Percentiles rank a stretch among this genome's conserved stretches.
These are phyloP conservation scores for Alternaria atra DNA, from an alignment of 2,329 filamentous ascomycete genomes.

Conservation along the genomic window DNA sequence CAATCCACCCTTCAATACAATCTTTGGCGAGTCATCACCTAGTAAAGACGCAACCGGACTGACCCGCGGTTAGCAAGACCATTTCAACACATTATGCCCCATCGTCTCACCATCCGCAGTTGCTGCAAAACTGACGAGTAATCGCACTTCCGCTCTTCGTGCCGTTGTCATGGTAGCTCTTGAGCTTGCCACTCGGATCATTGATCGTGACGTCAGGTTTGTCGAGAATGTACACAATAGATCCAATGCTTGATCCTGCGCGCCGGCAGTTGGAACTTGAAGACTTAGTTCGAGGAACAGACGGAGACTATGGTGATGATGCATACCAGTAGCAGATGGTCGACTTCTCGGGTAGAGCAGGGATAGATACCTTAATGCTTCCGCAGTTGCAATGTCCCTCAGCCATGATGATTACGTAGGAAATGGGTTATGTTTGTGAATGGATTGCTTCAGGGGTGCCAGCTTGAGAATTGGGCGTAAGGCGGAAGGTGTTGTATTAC, in stretches of 20 bases:
- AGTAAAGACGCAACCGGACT: slow-evolving; percentile 36
- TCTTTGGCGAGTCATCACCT: slow-evolving; percentile 21
- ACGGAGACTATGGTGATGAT: too few species aligned
- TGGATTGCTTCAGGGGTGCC: background rate
- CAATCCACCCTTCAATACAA: slow-evolving; percentile 38
- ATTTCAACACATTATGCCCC: background rate
- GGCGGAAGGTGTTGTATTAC: background rate
- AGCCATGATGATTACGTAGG: slow-evolving; percentile 20
- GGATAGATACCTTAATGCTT: slow-evolving; percentile 37
- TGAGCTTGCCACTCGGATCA: slow-evolving; percentile 31
- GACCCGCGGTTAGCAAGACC: slow-evolving; percentile 3
- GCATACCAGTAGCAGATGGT: slow-evolving; percentile 43
- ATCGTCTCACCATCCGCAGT: slow-evolving; percentile 39
- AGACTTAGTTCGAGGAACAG: background rate
- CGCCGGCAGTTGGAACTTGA: slow-evolving; percentile 43
- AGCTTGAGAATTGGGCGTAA: background rate
- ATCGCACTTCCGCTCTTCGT: slow-evolving; percentile 41
- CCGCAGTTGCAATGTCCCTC: slow-evolving; percentile 46
- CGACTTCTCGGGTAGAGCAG: slow-evolving; percentile 31
- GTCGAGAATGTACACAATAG: slow-evolving; percentile 35
- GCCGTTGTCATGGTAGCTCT: slow-evolving; percentile 38
- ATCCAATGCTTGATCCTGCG: slow-evolving; percentile 31
- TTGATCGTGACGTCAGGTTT: slow-evolving; percentile 29
- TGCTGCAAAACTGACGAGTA: slow-evolving; percentile 39
- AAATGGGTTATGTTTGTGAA: background rate